Percentiles rank a stretch among this genome's conserved stretches.
These are phyloP conservation scores for Coccomyxa sp. DNA, from an alignment of 139 green algal species.

Conservation along the genomic window DNA sequence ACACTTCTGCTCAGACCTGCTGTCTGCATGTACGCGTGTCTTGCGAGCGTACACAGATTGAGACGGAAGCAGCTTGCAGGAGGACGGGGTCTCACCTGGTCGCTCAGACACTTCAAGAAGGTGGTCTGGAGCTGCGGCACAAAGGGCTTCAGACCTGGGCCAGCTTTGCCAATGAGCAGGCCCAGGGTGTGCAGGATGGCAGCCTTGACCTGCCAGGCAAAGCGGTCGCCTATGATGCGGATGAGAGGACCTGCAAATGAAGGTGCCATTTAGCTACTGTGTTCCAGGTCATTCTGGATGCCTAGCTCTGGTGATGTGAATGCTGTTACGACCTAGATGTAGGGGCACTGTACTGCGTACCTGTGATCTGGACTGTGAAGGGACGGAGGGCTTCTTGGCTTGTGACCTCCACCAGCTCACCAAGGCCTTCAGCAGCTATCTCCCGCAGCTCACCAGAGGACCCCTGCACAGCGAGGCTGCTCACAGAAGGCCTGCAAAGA, in stretches of 20 bases:
- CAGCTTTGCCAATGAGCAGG: slow-evolving; percentile 79
- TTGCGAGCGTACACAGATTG: too few relatives aligned
- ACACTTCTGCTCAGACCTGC: neutral
- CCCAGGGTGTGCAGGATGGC: slow-evolving; percentile 89
- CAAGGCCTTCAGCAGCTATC: slow-evolving; percentile 84
- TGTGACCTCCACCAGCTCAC: slow-evolving; percentile 83
- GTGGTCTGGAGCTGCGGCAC: slow-evolving; percentile 98
- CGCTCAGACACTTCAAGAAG: slow-evolving; percentile 94
- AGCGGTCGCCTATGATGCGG: slow-evolving; percentile 87
- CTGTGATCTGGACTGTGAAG: slow-evolving; percentile 85
- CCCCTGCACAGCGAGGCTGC: slow-evolving; percentile 37
- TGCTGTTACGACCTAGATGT: too few relatives aligned
- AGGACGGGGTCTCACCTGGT: slow-evolving; percentile 38
- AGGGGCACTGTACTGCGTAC: neutral
- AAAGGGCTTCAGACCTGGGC: slow-evolving; percentile 89
- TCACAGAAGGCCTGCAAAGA: too few relatives aligned
- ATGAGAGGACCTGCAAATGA: slow-evolving; percentile 92
- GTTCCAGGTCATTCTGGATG: too few relatives aligned
- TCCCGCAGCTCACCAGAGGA: slow-evolving; percentile 77
- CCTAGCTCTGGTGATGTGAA: too few relatives aligned
- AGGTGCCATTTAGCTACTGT: too few relatives aligned
- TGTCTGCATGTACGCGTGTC: neutral
- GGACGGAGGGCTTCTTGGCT: slow-evolving; percentile 74
- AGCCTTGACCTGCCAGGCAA: slow-evolving; percentile 69
- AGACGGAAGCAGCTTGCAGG: neutral